These are phyloP conservation scores for Paramecium pentaurelia DNA, from an alignment of 73 alveolate genomes.

Conservation along the genomic window DNA sequence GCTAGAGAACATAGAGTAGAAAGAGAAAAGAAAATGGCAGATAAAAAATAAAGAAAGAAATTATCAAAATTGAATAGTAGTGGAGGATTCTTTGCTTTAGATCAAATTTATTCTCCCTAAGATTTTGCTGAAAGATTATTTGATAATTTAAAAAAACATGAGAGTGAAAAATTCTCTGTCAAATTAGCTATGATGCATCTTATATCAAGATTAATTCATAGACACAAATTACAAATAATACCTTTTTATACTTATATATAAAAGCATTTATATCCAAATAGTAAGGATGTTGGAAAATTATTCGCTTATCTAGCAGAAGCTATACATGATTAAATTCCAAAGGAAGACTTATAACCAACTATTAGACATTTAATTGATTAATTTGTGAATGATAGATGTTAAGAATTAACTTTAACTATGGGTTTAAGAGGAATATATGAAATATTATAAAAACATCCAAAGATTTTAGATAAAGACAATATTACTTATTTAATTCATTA, in stretches of 20 bases:
- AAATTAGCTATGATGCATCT: slow-evolving; percentile 57
- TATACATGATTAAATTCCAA: slow-evolving; percentile 47
- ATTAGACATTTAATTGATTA: slow-evolving; percentile 45
- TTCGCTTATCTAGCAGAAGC: slow-evolving; percentile 57
- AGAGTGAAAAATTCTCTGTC: slow-evolving; percentile 38
- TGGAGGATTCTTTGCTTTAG: slow-evolving; percentile 45
- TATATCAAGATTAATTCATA: slow-evolving; percentile 46
- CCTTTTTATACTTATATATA: slow-evolving; percentile 41
- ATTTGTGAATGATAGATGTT: slow-evolving; percentile 55
- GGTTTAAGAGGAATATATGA: slow-evolving; percentile 47
- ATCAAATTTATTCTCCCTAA: slow-evolving; percentile 49
- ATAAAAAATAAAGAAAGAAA: slow-evolving; percentile 18
- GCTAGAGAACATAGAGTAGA: slow-evolving; percentile 49
- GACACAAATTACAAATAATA: slow-evolving; percentile 39
- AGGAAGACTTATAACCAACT: slow-evolving; percentile 39
- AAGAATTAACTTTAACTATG: slow-evolving; percentile 48
- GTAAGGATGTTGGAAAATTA: slow-evolving; percentile 47
- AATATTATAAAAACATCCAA: slow-evolving; percentile 30
- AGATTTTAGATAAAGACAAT: slow-evolving; percentile 18
- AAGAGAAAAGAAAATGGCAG: neutral
- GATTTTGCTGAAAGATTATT: slow-evolving; percentile 57
- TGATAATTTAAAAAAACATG: slow-evolving; percentile 37
- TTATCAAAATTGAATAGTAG: neutral
- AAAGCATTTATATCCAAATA: slow-evolving; percentile 49
- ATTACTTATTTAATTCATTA: slow-evolving; percentile 40